phyloP scores from a whole-genome alignment of 768 basidiomycete genomes.

The Tricholoma terreum region DNA sequence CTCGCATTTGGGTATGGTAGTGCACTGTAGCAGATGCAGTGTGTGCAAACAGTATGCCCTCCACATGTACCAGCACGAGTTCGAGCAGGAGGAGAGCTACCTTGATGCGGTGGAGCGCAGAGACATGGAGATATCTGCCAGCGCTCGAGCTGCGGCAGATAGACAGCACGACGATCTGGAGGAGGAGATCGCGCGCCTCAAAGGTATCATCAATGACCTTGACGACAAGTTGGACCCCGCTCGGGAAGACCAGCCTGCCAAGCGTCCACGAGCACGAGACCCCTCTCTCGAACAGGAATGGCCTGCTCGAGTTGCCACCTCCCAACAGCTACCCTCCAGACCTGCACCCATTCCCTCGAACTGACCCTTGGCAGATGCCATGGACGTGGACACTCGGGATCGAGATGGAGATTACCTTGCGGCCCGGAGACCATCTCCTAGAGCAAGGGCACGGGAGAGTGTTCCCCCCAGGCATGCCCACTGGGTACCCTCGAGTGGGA shows the following conservation, averaged over 20 bases:
- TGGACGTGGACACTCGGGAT: not conserved
- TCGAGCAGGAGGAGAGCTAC: not conserved
- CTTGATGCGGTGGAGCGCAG: not conserved
- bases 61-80: not conserved
- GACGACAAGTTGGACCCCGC: not conserved
- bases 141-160: not conserved
- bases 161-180: not conserved
- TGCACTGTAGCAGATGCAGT: not conserved
- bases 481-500: no score
- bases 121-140: not conserved
- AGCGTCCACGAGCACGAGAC: no score
- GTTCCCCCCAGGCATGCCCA: no score
- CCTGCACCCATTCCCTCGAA: not conserved
- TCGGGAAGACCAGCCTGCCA: not conserved
- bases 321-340: not conserved
- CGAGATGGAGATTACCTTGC: not conserved
- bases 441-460: no score
- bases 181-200: not conserved
- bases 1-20: not conserved
- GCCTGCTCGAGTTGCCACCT: no score
- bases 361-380: not conserved
- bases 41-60: not conserved
- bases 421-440: no score
- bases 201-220: not conserved
- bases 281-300: no score